These are phyloP conservation scores for Quercus parvula DNA, from an alignment of 306 rosid genomes.

Conservation along the genomic window DNA sequence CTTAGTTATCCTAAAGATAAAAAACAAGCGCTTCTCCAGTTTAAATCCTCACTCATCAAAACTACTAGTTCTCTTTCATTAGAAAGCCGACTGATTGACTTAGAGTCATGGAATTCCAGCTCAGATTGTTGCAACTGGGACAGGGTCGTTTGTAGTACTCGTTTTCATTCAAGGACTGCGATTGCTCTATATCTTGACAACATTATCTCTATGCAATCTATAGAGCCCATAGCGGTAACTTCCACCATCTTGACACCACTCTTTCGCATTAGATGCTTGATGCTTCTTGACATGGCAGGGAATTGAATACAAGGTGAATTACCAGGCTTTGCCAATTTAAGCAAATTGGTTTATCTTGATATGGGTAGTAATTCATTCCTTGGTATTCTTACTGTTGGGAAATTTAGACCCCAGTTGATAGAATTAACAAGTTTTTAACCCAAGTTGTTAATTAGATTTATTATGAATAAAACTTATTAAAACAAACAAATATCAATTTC, in stretches of 20 bases:
- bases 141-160: conserved; percentile 9
- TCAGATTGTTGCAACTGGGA: conserved; percentile 30
- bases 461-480: no score
- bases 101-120: conserved; percentile 28
- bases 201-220: not conserved
- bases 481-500: no score
- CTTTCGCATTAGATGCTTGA: conserved; percentile 22
- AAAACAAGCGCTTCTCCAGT: conserved; percentile 16
- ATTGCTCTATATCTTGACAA: not conserved
- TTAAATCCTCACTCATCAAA: conserved; percentile 18
- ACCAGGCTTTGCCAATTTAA: no score
- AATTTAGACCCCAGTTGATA: no score
- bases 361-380: no score
- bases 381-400: no score
- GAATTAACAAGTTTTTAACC: no score
- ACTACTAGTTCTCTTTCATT: not conserved
- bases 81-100: not conserved
- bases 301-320: no score
- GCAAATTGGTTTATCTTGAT: no score
- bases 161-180: not conserved
- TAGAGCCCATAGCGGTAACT: not conserved
- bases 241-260: conserved; percentile 8
- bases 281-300: not conserved
- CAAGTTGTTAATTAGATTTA: no score
- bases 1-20: conserved; percentile 11